These are phyloP conservation scores for Ascochyta rabiei DNA, from an alignment of 2,329 filamentous ascomycete genomes.

Conservation along the genomic window DNA sequence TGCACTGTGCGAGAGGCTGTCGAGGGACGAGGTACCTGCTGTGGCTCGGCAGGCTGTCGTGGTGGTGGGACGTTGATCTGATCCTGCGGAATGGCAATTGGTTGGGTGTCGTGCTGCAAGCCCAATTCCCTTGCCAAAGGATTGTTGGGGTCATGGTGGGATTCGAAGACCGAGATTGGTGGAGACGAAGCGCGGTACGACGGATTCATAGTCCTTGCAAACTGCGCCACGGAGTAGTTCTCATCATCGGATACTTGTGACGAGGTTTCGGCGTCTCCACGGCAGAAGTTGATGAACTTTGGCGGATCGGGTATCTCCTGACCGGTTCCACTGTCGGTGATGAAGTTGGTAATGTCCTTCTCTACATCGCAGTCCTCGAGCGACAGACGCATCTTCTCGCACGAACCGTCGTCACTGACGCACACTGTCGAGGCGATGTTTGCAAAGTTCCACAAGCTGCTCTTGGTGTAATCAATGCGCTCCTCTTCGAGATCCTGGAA, in stretches of 20 bases:
- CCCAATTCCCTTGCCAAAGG: constrained; percentile 72
- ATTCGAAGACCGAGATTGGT: constrained; percentile 90
- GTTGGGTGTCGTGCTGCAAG: constrained; percentile 52
- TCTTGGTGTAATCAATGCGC: constrained; percentile 94
- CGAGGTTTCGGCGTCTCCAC: constrained; percentile 81
- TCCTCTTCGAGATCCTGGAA: constrained; percentile 99
- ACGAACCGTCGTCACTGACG: constrained; percentile 90
- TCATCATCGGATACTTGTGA: constrained; percentile 88
- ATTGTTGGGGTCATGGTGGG: constrained; percentile 85
- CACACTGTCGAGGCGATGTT: constrained; percentile 97
- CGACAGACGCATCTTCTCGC: constrained; percentile 92
- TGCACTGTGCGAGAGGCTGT: constrained; percentile 31
- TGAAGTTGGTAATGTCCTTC: constrained; percentile 89
- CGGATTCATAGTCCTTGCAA: constrained; percentile 92
- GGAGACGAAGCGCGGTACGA: constrained; percentile 95
- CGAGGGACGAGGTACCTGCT: constrained; percentile 8
- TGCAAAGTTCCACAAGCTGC: constrained; percentile 96
- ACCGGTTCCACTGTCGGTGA: constrained; percentile 85
- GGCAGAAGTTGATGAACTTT: constrained; percentile 98
- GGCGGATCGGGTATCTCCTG: constrained; percentile 97
- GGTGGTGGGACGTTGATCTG: constrained; percentile 22
- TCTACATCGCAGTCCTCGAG: constrained; percentile 96
- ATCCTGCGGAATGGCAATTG: constrained; percentile 30
- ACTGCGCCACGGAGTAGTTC: constrained; percentile 92
- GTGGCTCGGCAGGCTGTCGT: constrained; percentile 8